Conservation (phyloP, 495 filamentous ascomycete species). For the Podospora conica region DNA sequence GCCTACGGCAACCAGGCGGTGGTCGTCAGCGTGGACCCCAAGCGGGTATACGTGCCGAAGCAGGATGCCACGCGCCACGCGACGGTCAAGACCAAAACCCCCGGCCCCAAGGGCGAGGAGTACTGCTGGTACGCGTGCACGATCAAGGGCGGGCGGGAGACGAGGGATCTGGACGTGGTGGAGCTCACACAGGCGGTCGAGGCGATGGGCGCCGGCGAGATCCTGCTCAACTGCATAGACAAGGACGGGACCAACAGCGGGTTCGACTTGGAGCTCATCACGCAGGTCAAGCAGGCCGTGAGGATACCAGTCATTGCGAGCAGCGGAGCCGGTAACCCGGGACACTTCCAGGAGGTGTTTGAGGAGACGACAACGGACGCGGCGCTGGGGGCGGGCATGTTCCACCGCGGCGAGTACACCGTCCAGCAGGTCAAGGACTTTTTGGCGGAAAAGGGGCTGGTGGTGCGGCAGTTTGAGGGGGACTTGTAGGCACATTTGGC, state of each 20-base stretch:
- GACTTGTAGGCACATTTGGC: constrained; percentile 33
- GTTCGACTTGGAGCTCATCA: constrained; percentile 89
- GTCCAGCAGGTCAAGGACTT: constrained; percentile 90
- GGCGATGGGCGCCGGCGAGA: constrained; percentile 92
- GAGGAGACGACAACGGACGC: constrained; percentile 79
- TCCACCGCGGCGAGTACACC: constrained; percentile 91
- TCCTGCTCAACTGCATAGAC: constrained; percentile 95
- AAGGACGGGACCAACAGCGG: constrained; percentile 92
- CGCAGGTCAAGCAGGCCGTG: constrained; percentile 73
- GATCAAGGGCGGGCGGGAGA: constrained; percentile 89
- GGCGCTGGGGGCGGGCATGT: constrained; percentile 93
- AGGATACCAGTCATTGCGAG: constrained; percentile 94
- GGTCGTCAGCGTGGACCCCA: constrained; percentile 91
- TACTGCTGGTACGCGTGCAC: constrained; percentile 98
- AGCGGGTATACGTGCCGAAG: constrained; percentile 75
- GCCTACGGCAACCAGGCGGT: constrained; percentile 97
- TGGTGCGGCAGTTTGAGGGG: constrained; percentile 69
- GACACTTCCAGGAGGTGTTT: constrained; percentile 90
- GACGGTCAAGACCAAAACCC: constrained; percentile 63
- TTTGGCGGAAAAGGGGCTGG: constrained; percentile 59
- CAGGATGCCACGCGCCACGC: constrained; percentile 69
- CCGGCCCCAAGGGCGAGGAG: constrained; percentile 68
- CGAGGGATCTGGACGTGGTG: constrained; percentile 80
- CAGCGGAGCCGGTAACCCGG: constrained; percentile 84
- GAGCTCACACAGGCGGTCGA: constrained; percentile 86